Percentiles rank a stretch among this genome's conserved stretches.
phyloP scores from a whole-genome alignment of 257 asterid genomes.

The Nicotiana paniculata region DNA sequence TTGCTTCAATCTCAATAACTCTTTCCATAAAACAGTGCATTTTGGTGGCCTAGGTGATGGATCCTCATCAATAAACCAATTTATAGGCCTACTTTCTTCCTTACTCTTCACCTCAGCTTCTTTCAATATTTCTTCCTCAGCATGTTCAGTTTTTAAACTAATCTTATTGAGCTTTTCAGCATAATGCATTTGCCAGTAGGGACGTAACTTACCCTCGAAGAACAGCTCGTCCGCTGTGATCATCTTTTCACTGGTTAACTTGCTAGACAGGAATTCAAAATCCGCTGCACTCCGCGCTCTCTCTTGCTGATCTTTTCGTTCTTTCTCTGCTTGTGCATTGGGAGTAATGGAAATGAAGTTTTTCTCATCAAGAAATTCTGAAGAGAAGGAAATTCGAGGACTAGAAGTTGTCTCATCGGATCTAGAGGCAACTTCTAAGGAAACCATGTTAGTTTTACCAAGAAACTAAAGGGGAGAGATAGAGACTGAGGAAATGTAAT shows the following conservation, averaged over 20 bases:
- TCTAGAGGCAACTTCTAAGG: conserved; percentile 23
- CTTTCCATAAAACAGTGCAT: conserved; percentile 87
- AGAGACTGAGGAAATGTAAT: background rate
- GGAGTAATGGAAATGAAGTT: conserved; percentile 76
- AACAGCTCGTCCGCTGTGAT: conserved; percentile 71
- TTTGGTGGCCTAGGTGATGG: conserved; percentile 94
- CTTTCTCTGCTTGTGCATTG: conserved; percentile 21
- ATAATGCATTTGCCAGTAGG: conserved; percentile 53
- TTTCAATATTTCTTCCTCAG: background rate
- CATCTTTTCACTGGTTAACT: conserved; percentile 29
- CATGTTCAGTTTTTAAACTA: conserved; percentile 26
- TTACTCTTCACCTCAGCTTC: conserved; percentile 12
- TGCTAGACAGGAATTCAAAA: conserved; percentile 67
- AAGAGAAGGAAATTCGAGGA: conserved; percentile 74
- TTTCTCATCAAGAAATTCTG: conserved; percentile 68
- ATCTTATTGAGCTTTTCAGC: conserved; percentile 49
- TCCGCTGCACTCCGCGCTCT: conserved; percentile 28
- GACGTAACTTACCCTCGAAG: conserved; percentile 65
- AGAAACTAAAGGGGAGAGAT: background rate
- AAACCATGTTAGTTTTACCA: conserved; percentile 33
- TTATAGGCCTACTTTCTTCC: conserved; percentile 33
- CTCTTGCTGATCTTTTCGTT: conserved; percentile 11
- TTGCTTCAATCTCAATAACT: conserved; percentile 58
- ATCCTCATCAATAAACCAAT: conserved; percentile 81
- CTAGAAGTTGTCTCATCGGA: conserved; percentile 28